Evolutionary conservation across 805 yeast genomes (phyloP).

Genomic region (Nakazawaea anatomiae): DNA sequence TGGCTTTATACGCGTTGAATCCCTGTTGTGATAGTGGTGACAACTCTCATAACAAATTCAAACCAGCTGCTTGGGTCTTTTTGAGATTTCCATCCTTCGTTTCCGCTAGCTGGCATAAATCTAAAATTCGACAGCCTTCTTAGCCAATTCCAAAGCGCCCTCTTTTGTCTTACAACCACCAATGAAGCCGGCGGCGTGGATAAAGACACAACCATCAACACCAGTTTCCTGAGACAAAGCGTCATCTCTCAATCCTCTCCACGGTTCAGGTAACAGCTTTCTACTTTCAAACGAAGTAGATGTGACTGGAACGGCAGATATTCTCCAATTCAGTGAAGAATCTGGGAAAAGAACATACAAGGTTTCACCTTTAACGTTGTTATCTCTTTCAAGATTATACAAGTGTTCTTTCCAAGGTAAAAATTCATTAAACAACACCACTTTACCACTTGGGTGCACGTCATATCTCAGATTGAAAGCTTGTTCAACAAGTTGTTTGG

Average conservation of each 20-base stretch:
- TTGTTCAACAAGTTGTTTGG: conserved; percentile 66
- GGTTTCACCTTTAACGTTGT: conserved; percentile 47
- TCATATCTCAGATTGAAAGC: conserved; percentile 60
- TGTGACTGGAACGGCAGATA: conserved; percentile 85
- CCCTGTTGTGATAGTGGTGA: no score
- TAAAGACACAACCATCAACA: conserved; percentile 81
- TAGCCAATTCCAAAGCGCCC: conserved; percentile 72
- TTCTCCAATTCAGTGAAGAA: conserved; percentile 69
- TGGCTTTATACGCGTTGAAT: no score
- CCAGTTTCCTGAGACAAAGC: conserved; percentile 68
- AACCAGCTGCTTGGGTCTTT: no score
- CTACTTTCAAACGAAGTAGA: conserved; percentile 79
- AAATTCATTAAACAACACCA: conserved; percentile 66
- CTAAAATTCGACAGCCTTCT: conserved; percentile 24
- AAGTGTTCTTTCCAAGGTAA: conserved; percentile 97
- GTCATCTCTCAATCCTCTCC: conserved; percentile 96
- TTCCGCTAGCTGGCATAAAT: no score
- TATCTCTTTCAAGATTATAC: conserved; percentile 61
- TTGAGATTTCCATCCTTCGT: no score
- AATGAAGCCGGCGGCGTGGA: conserved; percentile 96
- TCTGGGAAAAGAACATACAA: conserved; percentile 80
- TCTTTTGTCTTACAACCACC: conserved; percentile 87
- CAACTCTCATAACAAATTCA: no score
- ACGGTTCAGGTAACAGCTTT: conserved; percentile 78
- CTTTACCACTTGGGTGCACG: conserved; percentile 65